phyloP scores from a whole-genome alignment of 169 alveolate genomes.

The Eimeria necatrix region DNA sequence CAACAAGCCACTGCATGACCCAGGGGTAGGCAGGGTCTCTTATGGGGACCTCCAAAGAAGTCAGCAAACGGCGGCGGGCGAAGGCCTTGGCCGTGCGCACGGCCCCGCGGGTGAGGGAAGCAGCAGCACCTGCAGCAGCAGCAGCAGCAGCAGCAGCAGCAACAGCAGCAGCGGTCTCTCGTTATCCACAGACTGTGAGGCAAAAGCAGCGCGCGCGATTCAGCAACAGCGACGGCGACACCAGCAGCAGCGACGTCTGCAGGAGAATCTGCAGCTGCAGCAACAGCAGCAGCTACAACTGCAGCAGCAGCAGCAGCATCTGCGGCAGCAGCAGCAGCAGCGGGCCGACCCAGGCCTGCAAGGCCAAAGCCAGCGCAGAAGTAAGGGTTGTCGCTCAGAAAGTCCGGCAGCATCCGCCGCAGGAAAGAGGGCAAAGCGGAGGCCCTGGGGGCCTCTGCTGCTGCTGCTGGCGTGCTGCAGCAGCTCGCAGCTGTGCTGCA shows the following conservation, averaged over 20 bases:
- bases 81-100: conserved; percentile 67
- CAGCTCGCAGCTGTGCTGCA: neutral
- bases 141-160: neutral
- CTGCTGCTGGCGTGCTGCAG: neutral
- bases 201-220: no score
- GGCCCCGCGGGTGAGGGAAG: conserved; percentile 48
- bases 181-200: neutral
- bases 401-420: conserved; percentile 58
- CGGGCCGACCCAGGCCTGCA: conserved; percentile 53
- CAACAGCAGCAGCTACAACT: conserved; percentile 37
- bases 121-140: conserved; percentile 69
- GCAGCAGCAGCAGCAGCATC: conserved; percentile 35
- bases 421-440: conserved; percentile 29
- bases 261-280: conserved; percentile 1
- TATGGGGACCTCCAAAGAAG: conserved; percentile 86
- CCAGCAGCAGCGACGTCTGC: neutral
- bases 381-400: conserved; percentile 77
- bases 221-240: neutral
- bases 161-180: neutral
- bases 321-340: conserved; percentile 10
- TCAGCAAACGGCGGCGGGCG: conserved; percentile 75
- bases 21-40: conserved; percentile 86
- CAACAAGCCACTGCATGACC: conserved; percentile 87
- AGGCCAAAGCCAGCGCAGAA: conserved; percentile 81
- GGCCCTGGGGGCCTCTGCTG: conserved; percentile 19